Evolutionary conservation across 2,329 filamentous ascomycete species (phyloP), one percentile per base, ranked within the genome.

Genomic region (Phyllosticta citriasiana): DNA sequence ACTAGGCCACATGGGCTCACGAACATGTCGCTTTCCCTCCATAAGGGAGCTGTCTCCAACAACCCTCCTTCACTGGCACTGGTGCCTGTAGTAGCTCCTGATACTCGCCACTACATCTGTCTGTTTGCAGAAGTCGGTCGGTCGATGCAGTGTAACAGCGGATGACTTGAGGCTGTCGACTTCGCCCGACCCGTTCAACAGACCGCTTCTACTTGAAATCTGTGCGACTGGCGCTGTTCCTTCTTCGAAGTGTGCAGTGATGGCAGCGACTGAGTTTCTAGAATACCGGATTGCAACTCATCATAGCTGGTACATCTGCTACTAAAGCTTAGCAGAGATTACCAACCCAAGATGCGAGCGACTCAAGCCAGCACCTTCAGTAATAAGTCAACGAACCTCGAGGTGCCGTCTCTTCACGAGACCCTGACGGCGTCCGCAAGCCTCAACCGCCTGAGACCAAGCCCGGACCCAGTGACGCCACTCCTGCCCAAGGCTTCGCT

Each of bases 361-460:
- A 6, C 40, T n/a, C 40, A 5, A 47, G n/a, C 16, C 12, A n/a
- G n/a, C 14, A 47, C 40, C 6, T 7, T 47, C 3, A 47, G 16
- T 16, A 4, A 1, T 47, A 7, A 19, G 40, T 2, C 14, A 47
- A 47, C 40, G 16, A n/a, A 47, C 40, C 16, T 47, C 40, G 40
- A 6, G 16, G 16, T 30, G 27, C 4, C 2, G 16, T 19, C 22
- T 14, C 16, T 16, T 60, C 52, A 60, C 19, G 58, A 60, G 7
- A 60, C 58, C n/a, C 58, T 35, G 40, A 60, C 58, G 5, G 58
- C 58, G 51, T 60, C 58, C 26, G 58, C 55, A 30, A 61, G 53
- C 50, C 60, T 57, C 60, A 61, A 25, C 30, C 60, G 35, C 50
- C 56, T 53, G 50, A 61, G 19, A 1, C 60, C 60, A 27, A 61